These are phyloP conservation scores for Amanita jacksonii DNA, from an alignment of 768 basidiomycete species.

Conservation along the genomic window DNA sequence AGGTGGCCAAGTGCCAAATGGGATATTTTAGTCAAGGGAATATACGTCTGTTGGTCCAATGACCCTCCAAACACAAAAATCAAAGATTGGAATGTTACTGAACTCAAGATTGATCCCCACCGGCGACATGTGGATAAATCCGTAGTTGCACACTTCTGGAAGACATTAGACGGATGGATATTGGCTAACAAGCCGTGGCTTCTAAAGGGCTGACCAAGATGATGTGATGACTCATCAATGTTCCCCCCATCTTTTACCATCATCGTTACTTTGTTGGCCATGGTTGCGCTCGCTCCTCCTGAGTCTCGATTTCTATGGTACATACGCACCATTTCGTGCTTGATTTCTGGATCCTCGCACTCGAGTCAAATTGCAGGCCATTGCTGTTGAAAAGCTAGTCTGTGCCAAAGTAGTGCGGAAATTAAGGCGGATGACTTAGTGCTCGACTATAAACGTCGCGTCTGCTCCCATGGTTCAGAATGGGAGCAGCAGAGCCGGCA, in stretches of 20 bases:
- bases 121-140: slow-evolving; percentile 91
- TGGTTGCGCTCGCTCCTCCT: not conserved
- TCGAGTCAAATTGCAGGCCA: slow-evolving; percentile 11
- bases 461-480: not conserved
- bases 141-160: slow-evolving; percentile 95
- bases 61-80: slow-evolving; percentile 84
- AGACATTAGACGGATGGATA: slow-evolving; percentile 82
- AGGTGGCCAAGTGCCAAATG: not conserved
- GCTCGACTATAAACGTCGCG: too few species aligned
- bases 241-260: too few species aligned
- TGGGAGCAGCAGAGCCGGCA: slow-evolving; percentile 13
- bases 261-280: too few species aligned
- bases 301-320: not conserved
- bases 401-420: slow-evolving; percentile 12
- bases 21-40: slow-evolving; percentile 67
- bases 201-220: slow-evolving; percentile 24
- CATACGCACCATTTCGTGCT: not conserved
- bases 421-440: slow-evolving; percentile 13
- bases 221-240: too few species aligned
- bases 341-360: slow-evolving; percentile 1
- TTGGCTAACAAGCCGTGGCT: slow-evolving; percentile 71
- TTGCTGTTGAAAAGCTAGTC: slow-evolving; percentile 1
- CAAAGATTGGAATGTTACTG: slow-evolving; percentile 95
- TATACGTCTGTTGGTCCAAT: slow-evolving; percentile 92
- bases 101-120: slow-evolving; percentile 89